Evolutionary conservation across 148 eudicot species (phyloP), one percentile per base, ranked within the genome.

Genomic region (Diospyros lotus): DNA sequence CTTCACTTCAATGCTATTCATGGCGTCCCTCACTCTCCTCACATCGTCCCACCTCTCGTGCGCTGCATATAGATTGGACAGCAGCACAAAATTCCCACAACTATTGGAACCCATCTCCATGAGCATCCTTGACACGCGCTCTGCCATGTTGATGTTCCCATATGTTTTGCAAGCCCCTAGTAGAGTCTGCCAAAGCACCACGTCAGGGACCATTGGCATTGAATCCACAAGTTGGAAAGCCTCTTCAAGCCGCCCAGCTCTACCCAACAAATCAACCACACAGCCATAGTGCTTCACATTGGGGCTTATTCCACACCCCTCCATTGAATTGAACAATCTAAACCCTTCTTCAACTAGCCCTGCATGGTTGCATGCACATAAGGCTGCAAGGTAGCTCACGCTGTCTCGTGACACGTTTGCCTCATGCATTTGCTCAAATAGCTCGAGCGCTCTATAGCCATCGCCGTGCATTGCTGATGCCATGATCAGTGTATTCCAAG

Each of bases 401-500:
- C 75, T 74, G 78, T 93, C 92, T 10, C 85, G 82, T 39, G 53
- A 72, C 9, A 82, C 44, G 7, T 84, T 81, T 41, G 45, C 81
- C 69, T 48, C 15, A 1, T 56, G 81, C 92, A 93, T 90, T 48
- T 75, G 71, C 12, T 82, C 41, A 17, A 93, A 89, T 53, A 93
- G 90, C 77, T 84, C 80, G 17, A 90, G 77, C 0, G 96, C 93
- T 65, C 82, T 81, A 9, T 2, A 38, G 4, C 88, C 96, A 74
- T 83, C 87, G 8, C 96, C 96, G 9, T 93, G 88, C 88, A 86
- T 87, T 48, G 87, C 98, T 63, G 83, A 79, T 1, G 85, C 96
- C 96, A 87, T 93, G 51, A 93, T 87, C 96, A 93, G 89, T 0
- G 96, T 87, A 60, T 89, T 93, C 92, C 96, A 93, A 0, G 93